A percentile compares a stretch with the other conserved stretches of the same genome.
Conservation (phyloP, 371 early-diverging fungal species). For the Coemansia sp. region DNA sequence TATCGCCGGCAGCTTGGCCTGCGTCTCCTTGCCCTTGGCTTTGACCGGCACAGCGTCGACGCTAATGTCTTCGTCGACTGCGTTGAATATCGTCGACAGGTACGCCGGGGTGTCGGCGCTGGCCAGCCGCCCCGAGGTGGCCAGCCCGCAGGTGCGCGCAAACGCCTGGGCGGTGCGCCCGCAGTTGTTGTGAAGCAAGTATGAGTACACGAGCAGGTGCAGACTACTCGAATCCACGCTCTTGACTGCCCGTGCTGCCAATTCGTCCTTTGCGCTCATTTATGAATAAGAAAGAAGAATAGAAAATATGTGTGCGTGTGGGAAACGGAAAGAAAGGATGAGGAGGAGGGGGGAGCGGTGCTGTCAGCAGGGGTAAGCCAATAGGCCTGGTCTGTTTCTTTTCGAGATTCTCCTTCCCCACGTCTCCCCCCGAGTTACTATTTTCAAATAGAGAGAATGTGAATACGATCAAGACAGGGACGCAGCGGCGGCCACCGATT, state of each 20-base stretch:
- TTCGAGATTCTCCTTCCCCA: no score
- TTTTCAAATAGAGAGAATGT: background rate
- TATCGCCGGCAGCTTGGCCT: background rate
- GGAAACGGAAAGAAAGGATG: background rate
- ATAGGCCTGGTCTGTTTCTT: background rate
- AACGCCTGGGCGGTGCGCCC: conserved; percentile 44
- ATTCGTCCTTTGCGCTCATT: background rate
- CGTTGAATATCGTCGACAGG: conserved; percentile 16
- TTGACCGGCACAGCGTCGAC: conserved; percentile 3
- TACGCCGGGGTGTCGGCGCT: conserved; percentile 18
- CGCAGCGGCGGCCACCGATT: background rate
- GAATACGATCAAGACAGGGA: background rate
- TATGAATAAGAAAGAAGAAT: background rate
- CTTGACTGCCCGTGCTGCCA: conserved; percentile 1
- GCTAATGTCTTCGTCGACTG: conserved; percentile 4
- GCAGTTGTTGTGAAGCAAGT: conserved; percentile 43
- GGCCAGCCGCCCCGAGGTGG: conserved; percentile 25
- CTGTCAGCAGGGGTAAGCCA: background rate
- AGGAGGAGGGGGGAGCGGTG: background rate
- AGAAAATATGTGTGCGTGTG: background rate
- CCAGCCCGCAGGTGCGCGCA: conserved; percentile 37
- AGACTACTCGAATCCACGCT: conserved; percentile 32
- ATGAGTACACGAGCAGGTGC: conserved; percentile 43
- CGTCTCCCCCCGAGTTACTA: no score
- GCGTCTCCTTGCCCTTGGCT: conserved; percentile 11